phyloP scores from a whole-genome alignment of 1,284 basidiomycete species.

The Sanghuangporus weigelae region DNA sequence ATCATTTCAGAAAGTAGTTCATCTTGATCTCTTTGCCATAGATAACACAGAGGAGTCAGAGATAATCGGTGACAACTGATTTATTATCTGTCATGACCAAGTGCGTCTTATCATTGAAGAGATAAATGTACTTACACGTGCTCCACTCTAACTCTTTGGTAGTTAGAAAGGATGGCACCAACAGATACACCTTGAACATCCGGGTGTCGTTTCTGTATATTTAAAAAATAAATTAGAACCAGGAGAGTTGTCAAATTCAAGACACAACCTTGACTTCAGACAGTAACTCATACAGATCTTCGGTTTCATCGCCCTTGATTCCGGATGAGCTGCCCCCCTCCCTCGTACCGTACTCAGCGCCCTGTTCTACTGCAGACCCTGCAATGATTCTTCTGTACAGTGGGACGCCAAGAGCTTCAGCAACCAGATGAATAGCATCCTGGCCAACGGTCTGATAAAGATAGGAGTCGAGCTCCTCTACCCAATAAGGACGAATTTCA shows the following conservation, averaged over 20 bases:
- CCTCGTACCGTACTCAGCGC: constrained; percentile 79
- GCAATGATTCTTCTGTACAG: constrained; percentile 79
- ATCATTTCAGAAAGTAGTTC: constrained; percentile 89
- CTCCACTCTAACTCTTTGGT: constrained; percentile 95
- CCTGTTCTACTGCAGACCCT: constrained; percentile 79
- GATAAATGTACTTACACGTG: constrained; percentile 69
- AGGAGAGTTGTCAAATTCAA: background rate
- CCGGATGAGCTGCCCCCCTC: constrained; percentile 42
- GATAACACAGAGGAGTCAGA: constrained; percentile 79
- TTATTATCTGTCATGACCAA: background rate
- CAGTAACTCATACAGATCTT: constrained; percentile 85
- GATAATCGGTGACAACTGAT: constrained; percentile 75
- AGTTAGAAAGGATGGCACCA: constrained; percentile 96
- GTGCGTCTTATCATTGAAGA: background rate
- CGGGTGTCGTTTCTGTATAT: constrained; percentile 63
- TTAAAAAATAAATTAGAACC: background rate
- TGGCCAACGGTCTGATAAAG: constrained; percentile 99
- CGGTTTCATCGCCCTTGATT: constrained; percentile 86
- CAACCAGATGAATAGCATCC: constrained; percentile 86
- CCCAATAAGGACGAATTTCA: constrained; percentile 19
- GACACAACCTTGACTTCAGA: constrained; percentile 67
- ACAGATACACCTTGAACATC: constrained; percentile 87
- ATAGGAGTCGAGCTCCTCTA: constrained; percentile 98
- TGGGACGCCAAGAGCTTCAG: constrained; percentile 81
- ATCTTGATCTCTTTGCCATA: constrained; percentile 91